A percentile compares a stretch with the other conserved stretches of the same genome.
Conservation (phyloP, 768 basidiomycete genomes). For the Kwoniella europaea region DNA sequence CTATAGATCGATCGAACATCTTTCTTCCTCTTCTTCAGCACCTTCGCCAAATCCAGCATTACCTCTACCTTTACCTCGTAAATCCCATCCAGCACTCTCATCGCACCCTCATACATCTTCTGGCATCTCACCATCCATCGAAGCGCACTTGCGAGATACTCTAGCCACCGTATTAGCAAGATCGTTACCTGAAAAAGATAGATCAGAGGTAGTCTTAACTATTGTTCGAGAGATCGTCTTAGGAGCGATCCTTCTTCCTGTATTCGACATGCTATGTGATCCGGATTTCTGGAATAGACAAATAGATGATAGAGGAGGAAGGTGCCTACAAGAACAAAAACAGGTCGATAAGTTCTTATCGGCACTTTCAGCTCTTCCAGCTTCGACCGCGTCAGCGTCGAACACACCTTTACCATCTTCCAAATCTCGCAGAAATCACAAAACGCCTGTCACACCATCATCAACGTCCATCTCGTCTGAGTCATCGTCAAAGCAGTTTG, state of each 20-base stretch:
- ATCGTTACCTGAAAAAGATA: slow-evolving; percentile 77
- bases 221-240: slow-evolving; percentile 81
- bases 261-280: slow-evolving; percentile 91
- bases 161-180: slow-evolving; percentile 73
- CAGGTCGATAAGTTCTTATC: slow-evolving; percentile 53
- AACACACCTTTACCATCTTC: slow-evolving; percentile 18
- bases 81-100: slow-evolving; percentile 39
- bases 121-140: slow-evolving; percentile 79
- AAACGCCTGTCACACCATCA: slow-evolving; percentile 4
- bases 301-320: slow-evolving; percentile 85
- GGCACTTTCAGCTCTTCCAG: slow-evolving; percentile 39
- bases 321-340: slow-evolving; percentile 67
- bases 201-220: slow-evolving; percentile 72
- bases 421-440: slow-evolving; percentile 9
- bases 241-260: slow-evolving; percentile 79
- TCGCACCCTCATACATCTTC: slow-evolving; percentile 19
- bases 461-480: slow-evolving; percentile 31
- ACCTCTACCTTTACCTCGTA: slow-evolving; percentile 42
- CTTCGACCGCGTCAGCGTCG: slow-evolving; percentile 12
- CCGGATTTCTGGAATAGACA: slow-evolving; percentile 96
- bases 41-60: slow-evolving; percentile 27
- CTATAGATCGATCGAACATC: slow-evolving; percentile 80
- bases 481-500: slow-evolving; percentile 71
- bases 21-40: slow-evolving; percentile 36
- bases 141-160: slow-evolving; percentile 75